Evolutionary conservation across 352 stramenopile genomes (phyloP).

Genomic region (Phytophthora citricola): DNA sequence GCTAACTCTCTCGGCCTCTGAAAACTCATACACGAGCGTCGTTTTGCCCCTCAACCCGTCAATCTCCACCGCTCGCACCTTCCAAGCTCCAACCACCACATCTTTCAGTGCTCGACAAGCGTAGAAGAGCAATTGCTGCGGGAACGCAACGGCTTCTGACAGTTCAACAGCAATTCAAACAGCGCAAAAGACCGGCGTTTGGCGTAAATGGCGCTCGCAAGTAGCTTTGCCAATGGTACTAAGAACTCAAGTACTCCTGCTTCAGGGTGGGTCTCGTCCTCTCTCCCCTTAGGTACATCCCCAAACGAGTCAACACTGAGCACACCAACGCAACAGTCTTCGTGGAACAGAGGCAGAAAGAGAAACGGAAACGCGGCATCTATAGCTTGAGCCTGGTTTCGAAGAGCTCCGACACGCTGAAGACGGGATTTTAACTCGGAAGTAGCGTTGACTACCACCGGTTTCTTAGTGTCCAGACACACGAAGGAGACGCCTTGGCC

Average conservation of each 20-base stretch:
- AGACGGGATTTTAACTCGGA: conserved; percentile 47
- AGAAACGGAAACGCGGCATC: conserved; percentile 55
- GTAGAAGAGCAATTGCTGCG: conserved; percentile 62
- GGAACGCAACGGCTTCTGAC: conserved; percentile 55
- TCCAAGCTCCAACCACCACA: conserved; percentile 59
- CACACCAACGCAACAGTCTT: conserved; percentile 67
- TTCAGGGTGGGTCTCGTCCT: conserved; percentile 71
- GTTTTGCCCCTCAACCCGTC: conserved; percentile 55
- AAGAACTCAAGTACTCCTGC: conserved; percentile 66
- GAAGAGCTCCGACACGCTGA: conserved; percentile 26
- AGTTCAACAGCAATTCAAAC: conserved; percentile 47
- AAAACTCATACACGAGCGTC: conserved; percentile 64
- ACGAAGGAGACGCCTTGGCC: conserved; percentile 63
- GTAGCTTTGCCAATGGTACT: conserved; percentile 36
- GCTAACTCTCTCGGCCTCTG: conserved; percentile 42
- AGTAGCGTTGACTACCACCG: conserved; percentile 44
- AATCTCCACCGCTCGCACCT: conserved; percentile 62
- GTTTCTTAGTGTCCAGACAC: conserved; percentile 52
- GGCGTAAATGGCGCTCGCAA: conserved; percentile 64
- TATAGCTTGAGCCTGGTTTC: conserved; percentile 1
- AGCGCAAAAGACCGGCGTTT: conserved; percentile 65
- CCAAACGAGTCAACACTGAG: conserved; percentile 69
- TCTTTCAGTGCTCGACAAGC: conserved; percentile 51
- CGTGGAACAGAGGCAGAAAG: conserved; percentile 70
- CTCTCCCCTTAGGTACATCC: conserved; percentile 59